Evolutionary conservation across 352 stramenopile species (phyloP).

Genomic region (Globisporangium middletonii): DNA sequence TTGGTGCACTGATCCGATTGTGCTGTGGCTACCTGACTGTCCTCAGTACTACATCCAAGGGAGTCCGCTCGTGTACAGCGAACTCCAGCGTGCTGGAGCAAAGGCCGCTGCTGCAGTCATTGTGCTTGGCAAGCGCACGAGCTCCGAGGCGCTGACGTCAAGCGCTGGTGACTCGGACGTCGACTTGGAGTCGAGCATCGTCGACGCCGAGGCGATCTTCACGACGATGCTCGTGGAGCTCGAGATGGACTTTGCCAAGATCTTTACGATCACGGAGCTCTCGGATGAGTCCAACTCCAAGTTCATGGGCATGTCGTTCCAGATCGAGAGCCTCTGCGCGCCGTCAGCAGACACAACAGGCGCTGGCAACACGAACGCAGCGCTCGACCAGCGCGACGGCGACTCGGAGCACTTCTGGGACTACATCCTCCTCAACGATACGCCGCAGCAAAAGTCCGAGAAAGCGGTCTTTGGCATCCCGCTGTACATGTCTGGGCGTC

Average conservation of each 20-base stretch:
- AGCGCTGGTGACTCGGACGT: constrained; percentile 33
- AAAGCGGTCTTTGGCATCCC: constrained; percentile 77
- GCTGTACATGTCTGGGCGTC: constrained; percentile 78
- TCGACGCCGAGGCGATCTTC: constrained; percentile 81
- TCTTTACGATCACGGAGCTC: constrained; percentile 85
- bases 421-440: constrained; percentile 54
- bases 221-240: constrained; percentile 82
- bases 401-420: constrained; percentile 57
- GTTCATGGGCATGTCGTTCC: constrained; percentile 76
- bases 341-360: neutral
- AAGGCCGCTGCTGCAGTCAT: constrained; percentile 78
- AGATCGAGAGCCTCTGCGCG: constrained; percentile 27
- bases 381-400: neutral
- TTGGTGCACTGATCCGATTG: neutral
- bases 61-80: constrained; percentile 68
- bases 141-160: constrained; percentile 21
- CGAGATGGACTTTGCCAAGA: constrained; percentile 81
- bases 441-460: constrained; percentile 51
- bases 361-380: neutral
- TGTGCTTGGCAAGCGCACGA: constrained; percentile 68
- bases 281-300: constrained; percentile 84
- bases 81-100: constrained; percentile 72
- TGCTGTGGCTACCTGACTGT: neutral
- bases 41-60: constrained; percentile 74
- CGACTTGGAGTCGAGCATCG: constrained; percentile 68